Base-by-base conservation (phyloP, 305 asterid genomes). In the Petunia hybrid region DNA sequence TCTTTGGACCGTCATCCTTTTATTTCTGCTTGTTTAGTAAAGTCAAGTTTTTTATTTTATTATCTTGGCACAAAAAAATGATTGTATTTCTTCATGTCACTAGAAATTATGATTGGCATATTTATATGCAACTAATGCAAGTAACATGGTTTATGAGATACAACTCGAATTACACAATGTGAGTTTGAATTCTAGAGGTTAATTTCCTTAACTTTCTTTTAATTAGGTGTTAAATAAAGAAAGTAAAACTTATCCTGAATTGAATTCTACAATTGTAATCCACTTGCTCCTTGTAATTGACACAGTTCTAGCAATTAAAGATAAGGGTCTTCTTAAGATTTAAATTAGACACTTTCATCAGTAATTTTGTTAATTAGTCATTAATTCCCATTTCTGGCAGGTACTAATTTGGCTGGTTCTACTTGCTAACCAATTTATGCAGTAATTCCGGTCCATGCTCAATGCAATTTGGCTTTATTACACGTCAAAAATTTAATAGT, bases 121-220 rank as follows among this genome's bases (percentile, higher is more conserved):
- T 43, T 43, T 68, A n/a, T 43, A 56, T 69, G 31, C 31, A 22
- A 22, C 31, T 22, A 22, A 22, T 22, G 31, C n/a, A 16, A 68
- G 38, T 43, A 22, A 69, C 16, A 43, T 43, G n/a, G 57, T n/a
- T 56, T 68, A 68, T 68, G 40, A 68, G 55, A 69, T 69, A n/a
- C 77, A 45, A 70, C 31, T 70, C 31, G 22, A 22, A 45, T 35
- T 70, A 41, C 9, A 45, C 31, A 31, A 9, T 10, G 2, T 12
- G 3, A 45, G 12, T 70, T 70, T 31, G 38, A 12, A 4, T 42
- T 68, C n/a, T 43, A 68, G 31, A 22, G 31, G 31, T 22, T 22
- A 22, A 22, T 22, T 22, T 22, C 31, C 31, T 22, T 22, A 22
- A 22, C 31, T 22, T 22, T 22, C 31, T 22, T 22, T 22, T 22